A percentile compares a stretch with the other conserved stretches of the same genome.
Conservation (phyloP, 305 asterid genomes). For the Fraxinus paxiana region DNA sequence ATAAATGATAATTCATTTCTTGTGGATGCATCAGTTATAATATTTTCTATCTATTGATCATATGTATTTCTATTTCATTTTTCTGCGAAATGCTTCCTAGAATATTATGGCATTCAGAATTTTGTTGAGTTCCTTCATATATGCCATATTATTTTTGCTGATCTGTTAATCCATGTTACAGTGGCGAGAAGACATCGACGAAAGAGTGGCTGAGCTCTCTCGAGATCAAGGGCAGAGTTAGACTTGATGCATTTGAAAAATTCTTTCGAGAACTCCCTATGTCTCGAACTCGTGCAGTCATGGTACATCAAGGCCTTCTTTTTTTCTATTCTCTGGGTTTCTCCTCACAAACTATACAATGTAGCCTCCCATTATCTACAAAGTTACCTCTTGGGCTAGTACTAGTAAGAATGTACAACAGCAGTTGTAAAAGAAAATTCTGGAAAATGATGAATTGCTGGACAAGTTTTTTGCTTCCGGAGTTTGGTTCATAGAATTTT, state of each 20-base stretch:
- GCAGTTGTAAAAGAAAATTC: conserved; percentile 17
- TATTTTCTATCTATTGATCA: not conserved
- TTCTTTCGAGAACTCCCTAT: conserved; percentile 86
- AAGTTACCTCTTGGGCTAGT: conserved; percentile 23
- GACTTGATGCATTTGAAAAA: conserved; percentile 88
- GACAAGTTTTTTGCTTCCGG: not conserved
- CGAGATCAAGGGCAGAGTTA: conserved; percentile 93
- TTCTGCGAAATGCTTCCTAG: not conserved
- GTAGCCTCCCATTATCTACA: conserved; percentile 20
- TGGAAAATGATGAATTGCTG: conserved; percentile 7
- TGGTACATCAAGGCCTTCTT: conserved; percentile 77
- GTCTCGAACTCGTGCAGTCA: conserved; percentile 99
- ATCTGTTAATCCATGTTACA: conserved; percentile 33
- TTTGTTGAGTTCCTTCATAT: not conserved
- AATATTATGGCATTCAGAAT: not conserved
- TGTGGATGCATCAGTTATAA: not conserved
- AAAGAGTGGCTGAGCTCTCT: conserved; percentile 82
- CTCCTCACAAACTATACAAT: conserved; percentile 35
- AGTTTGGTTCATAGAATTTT: not conserved
- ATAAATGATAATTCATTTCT: not conserved
- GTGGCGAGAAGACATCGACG: conserved; percentile 84
- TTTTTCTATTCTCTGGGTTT: conserved; percentile 35
- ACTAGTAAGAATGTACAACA: conserved; percentile 34
- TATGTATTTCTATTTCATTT: not conserved
- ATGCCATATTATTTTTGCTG: conserved; percentile 21